Conservation (phyloP, 371 early-diverging fungal species). For the Syncephalastrum monosporum region DNA sequence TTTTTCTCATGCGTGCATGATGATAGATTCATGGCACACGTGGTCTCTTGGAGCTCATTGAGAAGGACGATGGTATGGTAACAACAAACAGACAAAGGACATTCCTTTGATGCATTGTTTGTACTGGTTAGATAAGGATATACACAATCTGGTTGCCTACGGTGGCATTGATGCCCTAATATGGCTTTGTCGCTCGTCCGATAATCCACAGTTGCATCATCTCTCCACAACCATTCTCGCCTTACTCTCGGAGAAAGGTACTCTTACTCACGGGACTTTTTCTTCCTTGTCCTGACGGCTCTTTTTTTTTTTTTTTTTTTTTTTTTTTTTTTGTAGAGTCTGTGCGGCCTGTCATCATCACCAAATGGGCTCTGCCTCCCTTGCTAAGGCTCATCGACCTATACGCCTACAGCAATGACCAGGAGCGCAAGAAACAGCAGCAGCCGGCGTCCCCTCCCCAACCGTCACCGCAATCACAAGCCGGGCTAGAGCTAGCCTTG, state of each 20-base stretch:
- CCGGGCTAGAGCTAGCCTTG: slow-evolving; percentile 15
- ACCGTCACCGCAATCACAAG: slow-evolving; percentile 9
- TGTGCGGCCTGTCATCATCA: slow-evolving; percentile 49
- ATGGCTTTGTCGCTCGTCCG: slow-evolving; percentile 52
- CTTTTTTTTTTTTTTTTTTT: background rate
- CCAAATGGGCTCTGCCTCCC: slow-evolving; percentile 51
- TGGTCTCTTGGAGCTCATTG: slow-evolving; percentile 59
- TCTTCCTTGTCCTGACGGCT: background rate
- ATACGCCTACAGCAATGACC: slow-evolving; percentile 20
- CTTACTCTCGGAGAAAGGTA: slow-evolving; percentile 47
- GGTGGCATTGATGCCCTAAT: slow-evolving; percentile 65
- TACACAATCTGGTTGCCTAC: slow-evolving; percentile 52
- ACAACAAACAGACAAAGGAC: background rate
- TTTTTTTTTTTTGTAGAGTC: slow-evolving; percentile 28
- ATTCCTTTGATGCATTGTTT: background rate
- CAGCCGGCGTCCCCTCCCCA: background rate
- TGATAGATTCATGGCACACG: slow-evolving; percentile 62
- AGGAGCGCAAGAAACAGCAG: slow-evolving; percentile 11
- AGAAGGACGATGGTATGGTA: slow-evolving; percentile 51
- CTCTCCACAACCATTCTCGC: slow-evolving; percentile 55
- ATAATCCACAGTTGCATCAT: slow-evolving; percentile 48
- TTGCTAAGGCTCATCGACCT: slow-evolving; percentile 33
- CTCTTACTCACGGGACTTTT: no score
- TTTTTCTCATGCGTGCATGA: slow-evolving; percentile 1
- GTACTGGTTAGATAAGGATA: slow-evolving; percentile 42